A percentile compares a stretch with the other conserved stretches of the same genome.
Conservation (phyloP, 1,139 yeast species). For the Yamadazyma taylorii region DNA sequence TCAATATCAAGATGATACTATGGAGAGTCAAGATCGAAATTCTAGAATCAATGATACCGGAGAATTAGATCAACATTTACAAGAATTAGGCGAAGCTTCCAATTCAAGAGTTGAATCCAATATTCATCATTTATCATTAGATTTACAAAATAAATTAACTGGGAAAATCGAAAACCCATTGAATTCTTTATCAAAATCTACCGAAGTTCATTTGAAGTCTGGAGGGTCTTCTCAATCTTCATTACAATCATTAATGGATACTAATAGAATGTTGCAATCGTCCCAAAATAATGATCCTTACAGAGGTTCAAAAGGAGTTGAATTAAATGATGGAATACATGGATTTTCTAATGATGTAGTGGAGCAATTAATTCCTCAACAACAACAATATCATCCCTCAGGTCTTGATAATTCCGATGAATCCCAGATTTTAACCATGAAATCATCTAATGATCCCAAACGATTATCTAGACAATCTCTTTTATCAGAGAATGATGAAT, state of each 20-base stretch:
- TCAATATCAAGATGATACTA: slow-evolving; percentile 11
- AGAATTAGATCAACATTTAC: slow-evolving; percentile 40
- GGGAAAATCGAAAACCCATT: slow-evolving; percentile 34
- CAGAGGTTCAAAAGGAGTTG: slow-evolving; percentile 29
- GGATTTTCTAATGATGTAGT: slow-evolving; percentile 45
- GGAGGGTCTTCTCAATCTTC: slow-evolving; percentile 49
- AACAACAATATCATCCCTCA: slow-evolving; percentile 1
- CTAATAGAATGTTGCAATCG: slow-evolving; percentile 35
- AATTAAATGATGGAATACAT: slow-evolving; percentile 45
- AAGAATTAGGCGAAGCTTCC: slow-evolving; percentile 29
- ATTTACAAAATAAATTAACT: slow-evolving; percentile 27
- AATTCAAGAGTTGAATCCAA: slow-evolving; percentile 31
- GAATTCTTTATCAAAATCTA: slow-evolving; percentile 29
- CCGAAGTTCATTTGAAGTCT: slow-evolving; percentile 32
- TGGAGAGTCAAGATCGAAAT: slow-evolving; percentile 10
- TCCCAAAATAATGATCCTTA: slow-evolving; percentile 22
- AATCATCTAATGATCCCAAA: slow-evolving; percentile 7
- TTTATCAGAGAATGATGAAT: slow-evolving; percentile 23
- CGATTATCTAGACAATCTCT: slow-evolving; percentile 11
- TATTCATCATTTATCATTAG: slow-evolving; percentile 37
- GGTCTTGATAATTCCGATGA: slow-evolving; percentile 12
- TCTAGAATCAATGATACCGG: slow-evolving; percentile 9
- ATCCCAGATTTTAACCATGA: slow-evolving; percentile 14
- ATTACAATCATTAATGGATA: slow-evolving; percentile 40
- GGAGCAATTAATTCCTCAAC: slow-evolving; percentile 31